A percentile compares a stretch with the other conserved stretches of the same genome.
These are phyloP conservation scores for Linnemannia exigua DNA, from an alignment of 192 early-diverging fungal genomes.

Conservation along the genomic window DNA sequence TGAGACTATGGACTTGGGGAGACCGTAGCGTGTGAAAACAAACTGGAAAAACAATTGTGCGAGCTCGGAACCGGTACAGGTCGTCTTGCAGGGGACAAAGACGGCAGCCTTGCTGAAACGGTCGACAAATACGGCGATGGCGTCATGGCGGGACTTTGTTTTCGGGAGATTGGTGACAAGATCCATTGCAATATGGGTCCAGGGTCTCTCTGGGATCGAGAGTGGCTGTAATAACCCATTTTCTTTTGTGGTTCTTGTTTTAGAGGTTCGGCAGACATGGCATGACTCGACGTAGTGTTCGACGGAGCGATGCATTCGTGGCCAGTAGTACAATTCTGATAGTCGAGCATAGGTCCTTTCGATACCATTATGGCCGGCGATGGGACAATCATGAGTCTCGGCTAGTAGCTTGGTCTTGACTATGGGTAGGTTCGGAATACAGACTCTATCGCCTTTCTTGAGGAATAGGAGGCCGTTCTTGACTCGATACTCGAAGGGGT, in stretches of 20 bases:
- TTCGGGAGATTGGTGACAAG: constrained; percentile 45
- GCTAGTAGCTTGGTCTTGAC: not conserved
- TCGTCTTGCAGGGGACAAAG: constrained; percentile 35
- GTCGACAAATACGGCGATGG: constrained; percentile 61
- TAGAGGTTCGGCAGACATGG: constrained; percentile 3
- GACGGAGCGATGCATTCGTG: not conserved
- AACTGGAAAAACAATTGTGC: constrained; percentile 1
- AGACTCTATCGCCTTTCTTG: not conserved
- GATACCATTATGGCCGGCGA: not conserved
- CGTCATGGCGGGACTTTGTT: constrained; percentile 25
- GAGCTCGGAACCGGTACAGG: not conserved
- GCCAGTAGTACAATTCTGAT: not conserved
- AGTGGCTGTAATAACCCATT: constrained; percentile 19
- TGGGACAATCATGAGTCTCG: not conserved
- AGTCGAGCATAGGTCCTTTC: constrained; percentile 1
- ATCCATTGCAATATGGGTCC: constrained; percentile 61
- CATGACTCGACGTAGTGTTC: constrained; percentile 21
- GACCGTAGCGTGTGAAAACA: constrained; percentile 21
- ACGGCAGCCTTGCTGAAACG: constrained; percentile 49
- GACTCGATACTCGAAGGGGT: not conserved
- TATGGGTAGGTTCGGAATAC: not conserved
- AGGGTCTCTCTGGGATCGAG: constrained; percentile 3
- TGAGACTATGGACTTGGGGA: constrained; percentile 58
- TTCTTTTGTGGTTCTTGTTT: not conserved
- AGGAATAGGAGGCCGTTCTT: not conserved